Evolutionary conservation across 345 rosid genomes (phyloP), one percentile per base, ranked within the genome.

Genomic region (Anastatica hierochuntica): DNA sequence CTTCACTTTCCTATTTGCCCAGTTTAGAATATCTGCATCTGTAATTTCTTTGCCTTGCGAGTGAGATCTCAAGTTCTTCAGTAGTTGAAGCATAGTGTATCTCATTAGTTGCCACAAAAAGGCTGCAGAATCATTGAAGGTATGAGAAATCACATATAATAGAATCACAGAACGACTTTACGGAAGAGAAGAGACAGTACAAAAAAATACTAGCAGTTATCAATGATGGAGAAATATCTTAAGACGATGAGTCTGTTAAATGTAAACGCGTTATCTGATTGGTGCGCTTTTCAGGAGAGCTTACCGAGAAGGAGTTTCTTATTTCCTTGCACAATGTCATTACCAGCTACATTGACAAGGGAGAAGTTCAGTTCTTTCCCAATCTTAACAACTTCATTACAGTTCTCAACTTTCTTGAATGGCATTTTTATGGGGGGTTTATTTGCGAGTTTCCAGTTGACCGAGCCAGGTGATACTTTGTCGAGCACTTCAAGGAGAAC

Each of bases 91-190:
- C 97, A 92, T 92, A 7, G 80, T 74, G 63, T 73, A 92, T 76
- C 99, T 85, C 99, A 92, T 88, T 53, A 92, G 75, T 69, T 92
- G 97, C 99, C 99, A 92, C 53, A 92, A 49, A 67, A 66, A 79
- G 19, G 99, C 99, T 88, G 94, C 56, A 62, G 10, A 53, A 38
- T 11, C 38, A 43, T 49, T 49, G 45, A 33, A 7, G 51, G 38
- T 43, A 47, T 11, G 31, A 59, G 17, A 34, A 43, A 58, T 70
- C 44, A 33, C 24, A 36, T 10, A 45, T 16, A n/a, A n/a, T n/a
- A n/a, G n/a, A n/a, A n/a, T n/a, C n/a, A n/a, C n/a, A n/a, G n/a
- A n/a, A n/a, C n/a, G n/a, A n/a, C n/a, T n/a, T n/a, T n/a, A n/a
- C n/a, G n/a, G n/a, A n/a, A n/a, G n/a, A n/a, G n/a, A n/a, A n/a